phyloP scores from a whole-genome alignment of 345 rosid species.

The Ceriops decandra region DNA sequence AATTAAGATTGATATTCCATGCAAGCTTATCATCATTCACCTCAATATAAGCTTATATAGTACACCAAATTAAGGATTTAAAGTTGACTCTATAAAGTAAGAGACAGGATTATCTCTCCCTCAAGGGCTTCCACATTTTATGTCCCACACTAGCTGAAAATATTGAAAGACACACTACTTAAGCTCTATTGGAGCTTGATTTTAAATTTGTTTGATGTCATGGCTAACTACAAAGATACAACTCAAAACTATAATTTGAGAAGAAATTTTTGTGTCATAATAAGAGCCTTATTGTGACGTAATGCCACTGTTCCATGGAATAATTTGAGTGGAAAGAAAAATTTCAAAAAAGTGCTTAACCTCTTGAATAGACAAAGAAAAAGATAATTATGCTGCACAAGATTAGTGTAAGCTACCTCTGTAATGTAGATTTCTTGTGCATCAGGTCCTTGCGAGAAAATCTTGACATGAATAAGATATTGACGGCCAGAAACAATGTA shows the following conservation, averaged over 20 bases:
- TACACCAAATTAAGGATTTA: too few species aligned
- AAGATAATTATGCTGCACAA: not conserved
- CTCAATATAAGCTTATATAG: too few species aligned
- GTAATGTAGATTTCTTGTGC: constrained; percentile 74
- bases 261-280: not conserved
- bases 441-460: constrained; percentile 61
- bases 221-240: not conserved
- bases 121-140: too few species aligned
- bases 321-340: not conserved
- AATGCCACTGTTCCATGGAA: not conserved
- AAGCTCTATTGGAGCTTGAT: too few species aligned
- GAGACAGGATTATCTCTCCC: too few species aligned
- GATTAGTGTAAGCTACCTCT: constrained; percentile 49
- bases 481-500: constrained; percentile 66
- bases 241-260: not conserved
- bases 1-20: too few species aligned
- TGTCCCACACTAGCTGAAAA: too few species aligned
- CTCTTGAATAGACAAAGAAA: not conserved
- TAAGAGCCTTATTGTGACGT: too few species aligned
- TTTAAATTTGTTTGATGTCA: too few species aligned
- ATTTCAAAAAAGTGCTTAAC: not conserved
- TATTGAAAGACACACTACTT: too few species aligned
- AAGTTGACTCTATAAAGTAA: too few species aligned
- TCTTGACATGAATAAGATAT: constrained; percentile 68
- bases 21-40: too few species aligned